Conservation (phyloP, 228 moss, liverwort and hornwort genomes). For the Sphagnum fallax region DNA sequence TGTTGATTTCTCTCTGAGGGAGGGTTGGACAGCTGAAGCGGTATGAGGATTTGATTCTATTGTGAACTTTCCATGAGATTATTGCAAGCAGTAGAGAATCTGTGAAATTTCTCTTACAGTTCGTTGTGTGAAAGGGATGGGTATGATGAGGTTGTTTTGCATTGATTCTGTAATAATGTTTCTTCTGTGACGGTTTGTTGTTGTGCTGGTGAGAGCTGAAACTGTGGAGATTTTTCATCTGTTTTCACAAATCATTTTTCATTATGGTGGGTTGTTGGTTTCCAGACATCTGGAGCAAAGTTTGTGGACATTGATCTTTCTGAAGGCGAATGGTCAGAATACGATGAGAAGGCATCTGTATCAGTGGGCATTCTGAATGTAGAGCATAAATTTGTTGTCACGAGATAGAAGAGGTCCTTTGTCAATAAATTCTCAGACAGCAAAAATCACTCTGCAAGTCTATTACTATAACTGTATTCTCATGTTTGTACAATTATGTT, state of each 20-base stretch:
- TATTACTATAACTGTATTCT: too few relatives aligned
- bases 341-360: conserved; percentile 75
- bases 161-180: too few relatives aligned
- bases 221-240: too few relatives aligned
- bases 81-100: neutral
- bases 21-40: conserved; percentile 94
- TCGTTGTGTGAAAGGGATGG: too few relatives aligned
- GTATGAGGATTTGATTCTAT: conserved; percentile 25
- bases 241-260: neutral
- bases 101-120: too few relatives aligned
- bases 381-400: conserved; percentile 54
- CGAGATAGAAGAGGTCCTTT: conserved; percentile 26
- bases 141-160: too few relatives aligned
- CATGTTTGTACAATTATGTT: too few relatives aligned
- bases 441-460: too few relatives aligned
- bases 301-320: conserved; percentile 87
- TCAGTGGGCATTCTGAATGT: conserved; percentile 88
- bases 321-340: conserved; percentile 96
- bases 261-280: conserved; percentile 7
- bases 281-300: conserved; percentile 78
- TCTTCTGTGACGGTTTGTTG: too few relatives aligned
- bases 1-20: conserved; percentile 72
- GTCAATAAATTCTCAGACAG: too few relatives aligned
- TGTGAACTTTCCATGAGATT: neutral
- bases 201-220: too few relatives aligned